Evolutionary conservation across 257 asterid species (phyloP), one percentile per base, ranked within the genome.

Genomic region (Ballota nigra): DNA sequence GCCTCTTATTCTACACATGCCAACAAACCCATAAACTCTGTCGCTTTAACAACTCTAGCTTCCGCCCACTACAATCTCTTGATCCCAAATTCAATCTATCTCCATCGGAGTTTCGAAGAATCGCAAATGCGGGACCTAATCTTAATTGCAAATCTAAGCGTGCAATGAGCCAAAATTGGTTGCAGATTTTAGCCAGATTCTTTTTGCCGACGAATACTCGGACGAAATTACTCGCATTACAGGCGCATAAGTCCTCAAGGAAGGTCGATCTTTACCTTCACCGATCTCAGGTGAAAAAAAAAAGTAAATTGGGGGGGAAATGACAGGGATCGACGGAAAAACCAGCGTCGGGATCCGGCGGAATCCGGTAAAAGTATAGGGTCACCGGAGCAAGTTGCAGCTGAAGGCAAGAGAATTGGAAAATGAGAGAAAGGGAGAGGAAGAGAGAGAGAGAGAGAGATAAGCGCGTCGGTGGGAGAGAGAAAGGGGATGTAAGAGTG

Each of bases 1-100:
- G 69, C 77, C 82, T 73, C 78, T 85, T 76, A 83, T 41, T 63
- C 78, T 81, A 77, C 92, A 91, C 95, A 89, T 88, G 41, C 83
- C 81, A 65, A 65, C 75, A 75, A 33, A 47, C 66, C 76, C 85
- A 77, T 74, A 72, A 47, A 77, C 57, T 15, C 65, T 77, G 55
- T 71, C 49, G 18, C 73, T 45, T 22, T 63, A 34, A 13, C 56
- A 63, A 28, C 68, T 47, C 38, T 23, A 55, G 69, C 60, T 28
- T 49, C 53, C 69, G 49, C 59, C 20, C 55, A 71, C 73, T 59
- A 63, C 72, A 31, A 59, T 13, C 49, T 8, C 52, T 66, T 41
- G 81, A 74, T 79, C 83, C 77, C 58, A 53, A 40, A 49, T 34
- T 18, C 43, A 73, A 51, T 56, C 60, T 51, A 29, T 4, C 10